phyloP scores from a whole-genome alignment of 176 grass and related monocot species.

The Avena sativa region DNA sequence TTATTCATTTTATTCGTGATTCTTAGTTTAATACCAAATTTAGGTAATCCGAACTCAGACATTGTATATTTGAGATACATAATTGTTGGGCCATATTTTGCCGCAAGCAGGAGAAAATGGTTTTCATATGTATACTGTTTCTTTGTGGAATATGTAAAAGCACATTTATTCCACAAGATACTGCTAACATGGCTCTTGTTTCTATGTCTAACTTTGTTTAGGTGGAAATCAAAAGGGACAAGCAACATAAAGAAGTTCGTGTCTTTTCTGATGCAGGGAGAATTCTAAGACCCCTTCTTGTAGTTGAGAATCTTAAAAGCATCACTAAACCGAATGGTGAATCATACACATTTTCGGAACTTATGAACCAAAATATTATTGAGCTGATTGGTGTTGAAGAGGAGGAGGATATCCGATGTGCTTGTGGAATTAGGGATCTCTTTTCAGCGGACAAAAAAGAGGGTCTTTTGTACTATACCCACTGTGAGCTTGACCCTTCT shows the following conservation, averaged over 20 bases:
- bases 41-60: background rate
- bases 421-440: conserved; percentile 71
- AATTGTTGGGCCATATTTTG: conserved; percentile 10
- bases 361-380: conserved; percentile 80
- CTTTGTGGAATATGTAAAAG: background rate
- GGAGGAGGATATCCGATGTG: conserved; percentile 81
- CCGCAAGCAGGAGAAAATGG: conserved; percentile 14
- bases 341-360: conserved; percentile 61
- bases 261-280: conserved; percentile 85
- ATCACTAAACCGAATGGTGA: conserved; percentile 57
- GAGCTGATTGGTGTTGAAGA: conserved; percentile 87
- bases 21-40: conserved; percentile 22
- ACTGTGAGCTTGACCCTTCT: conserved; percentile 84
- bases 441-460: conserved; percentile 48
- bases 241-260: conserved; percentile 71
- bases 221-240: conserved; percentile 92
- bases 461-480: conserved; percentile 56
- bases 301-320: conserved; percentile 78
- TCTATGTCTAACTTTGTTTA: conserved; percentile 45
- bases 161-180: conserved; percentile 15
- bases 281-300: conserved; percentile 86
- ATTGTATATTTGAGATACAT: conserved; percentile 25
- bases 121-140: background rate
- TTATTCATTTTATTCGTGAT: background rate
- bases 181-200: conserved; percentile 38